phyloP scores from a whole-genome alignment of 257 asterid genomes.

The Forsythia suspensa region DNA sequence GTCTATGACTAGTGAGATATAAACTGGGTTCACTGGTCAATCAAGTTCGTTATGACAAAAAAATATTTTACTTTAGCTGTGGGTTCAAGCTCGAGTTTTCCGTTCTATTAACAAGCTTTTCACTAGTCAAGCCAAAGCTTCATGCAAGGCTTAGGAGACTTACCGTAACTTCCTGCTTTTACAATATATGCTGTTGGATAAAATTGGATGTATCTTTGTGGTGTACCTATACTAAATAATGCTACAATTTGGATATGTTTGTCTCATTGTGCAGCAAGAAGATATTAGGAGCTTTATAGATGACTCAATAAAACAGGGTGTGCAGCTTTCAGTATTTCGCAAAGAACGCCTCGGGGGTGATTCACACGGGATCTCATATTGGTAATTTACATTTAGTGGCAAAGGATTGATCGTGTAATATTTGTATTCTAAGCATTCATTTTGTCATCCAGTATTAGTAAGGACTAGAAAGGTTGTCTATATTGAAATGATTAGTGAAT shows the following conservation, averaged over 20 bases:
- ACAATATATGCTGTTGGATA: neutral
- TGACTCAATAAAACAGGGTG: slow-evolving; percentile 72
- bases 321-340: slow-evolving; percentile 67
- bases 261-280: slow-evolving; percentile 84
- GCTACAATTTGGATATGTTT: slow-evolving; percentile 22
- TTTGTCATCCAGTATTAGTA: slow-evolving; percentile 13
- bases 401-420: neutral
- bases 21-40: slow-evolving; percentile 2
- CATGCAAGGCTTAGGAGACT: neutral
- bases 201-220: neutral
- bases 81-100: neutral
- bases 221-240: neutral
- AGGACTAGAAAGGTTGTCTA: neutral
- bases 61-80: neutral
- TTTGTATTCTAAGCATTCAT: slow-evolving; percentile 2
- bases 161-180: neutral
- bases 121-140: neutral
- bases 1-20: slow-evolving; percentile 13
- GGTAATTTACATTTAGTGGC: slow-evolving; percentile 48
- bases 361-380: slow-evolving; percentile 90
- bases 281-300: slow-evolving; percentile 86
- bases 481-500: neutral
- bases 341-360: slow-evolving; percentile 94
- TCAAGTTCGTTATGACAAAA: slow-evolving; percentile 8
- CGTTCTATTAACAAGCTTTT: neutral